Evolutionary conservation across 768 basidiomycete genomes (phyloP), one percentile per base, ranked within the genome.

Genomic region (Amanita inopinata): DNA sequence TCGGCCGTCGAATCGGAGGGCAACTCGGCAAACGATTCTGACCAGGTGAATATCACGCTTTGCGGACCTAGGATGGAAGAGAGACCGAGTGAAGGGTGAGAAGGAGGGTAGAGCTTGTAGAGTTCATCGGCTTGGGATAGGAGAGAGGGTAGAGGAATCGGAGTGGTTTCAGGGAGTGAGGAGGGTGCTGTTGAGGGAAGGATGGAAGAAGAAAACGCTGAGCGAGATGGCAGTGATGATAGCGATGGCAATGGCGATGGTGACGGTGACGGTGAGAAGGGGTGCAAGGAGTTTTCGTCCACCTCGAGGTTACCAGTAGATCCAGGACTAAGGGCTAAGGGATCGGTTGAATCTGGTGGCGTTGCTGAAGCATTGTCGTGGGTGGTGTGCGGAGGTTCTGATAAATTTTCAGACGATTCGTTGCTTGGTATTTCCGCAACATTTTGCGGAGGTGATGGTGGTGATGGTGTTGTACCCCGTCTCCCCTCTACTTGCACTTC

Each of bases 11-110:
- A 62, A 49, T 80, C 78, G 5, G 58, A 51, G 0, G 73, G 75
- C 32, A 75, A 57, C n/a, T 60, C 57, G 0, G 57, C 38, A 2
- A 56, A 51, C 19, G 61, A 56, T 50, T 78, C 73, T 12, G 70
- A 73, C 85, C 85, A 90, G 6, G 87, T 88, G 56, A 70, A 74
- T 38, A 86, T 64, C 27, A 74, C 82, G 52, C 83, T 87, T 51
- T 83, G 78, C 1, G 82, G 83, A 6, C 87, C 87, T 72, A 90
- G 77, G 36, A 83, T 83, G 20, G 65, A 61, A 4, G 69, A 60
- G 11, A 85, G 61, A 2, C 49, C 55, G 9, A 89, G 62, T 0
- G 57, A 62, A 7, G 78, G 70, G 39, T 81, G 70, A 1, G 69
- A 63, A 2, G 83, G 81, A 3, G 84, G 83, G 56, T 71, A 81